Evolutionary conservation across 805 yeast species (phyloP).

Genomic region (Zygoascus bituminiphila): DNA sequence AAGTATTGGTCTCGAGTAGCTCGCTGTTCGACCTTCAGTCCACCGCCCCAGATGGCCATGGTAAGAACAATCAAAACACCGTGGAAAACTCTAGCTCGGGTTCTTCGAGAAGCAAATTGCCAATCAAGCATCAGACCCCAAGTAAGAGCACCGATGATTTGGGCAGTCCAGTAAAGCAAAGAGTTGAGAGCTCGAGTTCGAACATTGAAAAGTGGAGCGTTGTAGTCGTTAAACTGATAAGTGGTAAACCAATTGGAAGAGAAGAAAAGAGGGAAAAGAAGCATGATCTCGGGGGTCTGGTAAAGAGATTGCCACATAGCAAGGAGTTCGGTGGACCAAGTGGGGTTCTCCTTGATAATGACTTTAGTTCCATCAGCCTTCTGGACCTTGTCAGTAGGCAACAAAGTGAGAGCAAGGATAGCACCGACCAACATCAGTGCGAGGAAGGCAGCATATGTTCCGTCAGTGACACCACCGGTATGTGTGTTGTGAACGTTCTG

Average conservation of each 20-base stretch:
- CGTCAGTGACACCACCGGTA: slow-evolving; percentile 34
- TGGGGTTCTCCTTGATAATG: slow-evolving; percentile 37
- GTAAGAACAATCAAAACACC: slow-evolving; percentile 32
- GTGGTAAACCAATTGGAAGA: slow-evolving; percentile 62
- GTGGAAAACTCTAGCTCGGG: slow-evolving; percentile 40
- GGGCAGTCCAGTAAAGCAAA: slow-evolving; percentile 51
- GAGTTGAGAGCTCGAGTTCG: slow-evolving; percentile 57
- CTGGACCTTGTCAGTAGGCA: slow-evolving; percentile 44
- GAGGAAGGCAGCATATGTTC: slow-evolving; percentile 48
- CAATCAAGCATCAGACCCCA: slow-evolving; percentile 44
- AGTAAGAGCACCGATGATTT: slow-evolving; percentile 48
- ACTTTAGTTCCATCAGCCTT: slow-evolving; percentile 45
- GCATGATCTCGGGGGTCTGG: slow-evolving; percentile 38
- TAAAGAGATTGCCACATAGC: slow-evolving; percentile 35
- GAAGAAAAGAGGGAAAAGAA: slow-evolving; percentile 53
- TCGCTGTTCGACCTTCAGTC: slow-evolving; percentile 39
- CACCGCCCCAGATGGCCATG: slow-evolving; percentile 53
- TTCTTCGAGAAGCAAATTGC: slow-evolving; percentile 34
- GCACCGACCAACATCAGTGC: slow-evolving; percentile 43
- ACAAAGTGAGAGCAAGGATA: slow-evolving; percentile 36
- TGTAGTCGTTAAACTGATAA: slow-evolving; percentile 53
- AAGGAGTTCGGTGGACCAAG: slow-evolving; percentile 38
- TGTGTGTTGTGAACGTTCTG: slow-evolving; percentile 34
- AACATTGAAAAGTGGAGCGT: slow-evolving; percentile 46
- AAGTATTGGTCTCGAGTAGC: slow-evolving; percentile 34